These are phyloP conservation scores for Metschnikowia drakensbergensis DNA, from an alignment of 805 yeast species.

Conservation along the genomic window DNA sequence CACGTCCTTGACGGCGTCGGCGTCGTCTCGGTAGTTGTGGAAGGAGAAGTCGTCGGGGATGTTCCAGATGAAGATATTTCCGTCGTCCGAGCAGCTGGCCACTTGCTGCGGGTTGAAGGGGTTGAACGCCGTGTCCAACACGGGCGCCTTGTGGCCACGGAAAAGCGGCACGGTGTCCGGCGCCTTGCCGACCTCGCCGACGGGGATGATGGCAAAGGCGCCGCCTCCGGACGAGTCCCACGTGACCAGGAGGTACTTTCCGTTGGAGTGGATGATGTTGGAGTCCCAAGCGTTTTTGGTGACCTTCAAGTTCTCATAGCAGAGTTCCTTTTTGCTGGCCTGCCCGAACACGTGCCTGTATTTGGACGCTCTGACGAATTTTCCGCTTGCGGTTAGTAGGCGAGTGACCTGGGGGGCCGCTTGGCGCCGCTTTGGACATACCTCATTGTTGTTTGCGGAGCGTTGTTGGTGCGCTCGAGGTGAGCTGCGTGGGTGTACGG, in stretches of 20 bases:
- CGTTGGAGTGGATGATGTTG: constrained; percentile 81
- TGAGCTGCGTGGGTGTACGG: background rate
- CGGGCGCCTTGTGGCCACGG: constrained; percentile 94
- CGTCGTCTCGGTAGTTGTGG: constrained; percentile 49
- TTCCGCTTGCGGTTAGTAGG: constrained; percentile 47
- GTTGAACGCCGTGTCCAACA: constrained; percentile 91
- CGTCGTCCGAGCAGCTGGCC: constrained; percentile 28
- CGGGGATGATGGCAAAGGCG: constrained; percentile 91
- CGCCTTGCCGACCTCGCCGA: constrained; percentile 80
- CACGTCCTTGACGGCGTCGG: constrained; percentile 63
- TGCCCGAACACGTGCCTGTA: constrained; percentile 96
- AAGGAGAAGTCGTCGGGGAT: constrained; percentile 81
- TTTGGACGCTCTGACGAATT: constrained; percentile 94
- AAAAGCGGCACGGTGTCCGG: constrained; percentile 92
- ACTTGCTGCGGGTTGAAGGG: constrained; percentile 73
- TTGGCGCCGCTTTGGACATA: background rate
- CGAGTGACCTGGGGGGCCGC: background rate
- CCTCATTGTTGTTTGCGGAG: constrained; percentile 1
- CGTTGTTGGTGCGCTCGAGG: background rate
- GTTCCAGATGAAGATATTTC: constrained; percentile 76
- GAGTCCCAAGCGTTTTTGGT: constrained; percentile 97
- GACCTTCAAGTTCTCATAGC: constrained; percentile 70
- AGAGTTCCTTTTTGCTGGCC: constrained; percentile 62
- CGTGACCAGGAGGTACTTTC: constrained; percentile 78
- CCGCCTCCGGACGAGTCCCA: constrained; percentile 98